phyloP scores from a whole-genome alignment of 768 basidiomycete species.

The Macrolepiota fuliginosa region DNA sequence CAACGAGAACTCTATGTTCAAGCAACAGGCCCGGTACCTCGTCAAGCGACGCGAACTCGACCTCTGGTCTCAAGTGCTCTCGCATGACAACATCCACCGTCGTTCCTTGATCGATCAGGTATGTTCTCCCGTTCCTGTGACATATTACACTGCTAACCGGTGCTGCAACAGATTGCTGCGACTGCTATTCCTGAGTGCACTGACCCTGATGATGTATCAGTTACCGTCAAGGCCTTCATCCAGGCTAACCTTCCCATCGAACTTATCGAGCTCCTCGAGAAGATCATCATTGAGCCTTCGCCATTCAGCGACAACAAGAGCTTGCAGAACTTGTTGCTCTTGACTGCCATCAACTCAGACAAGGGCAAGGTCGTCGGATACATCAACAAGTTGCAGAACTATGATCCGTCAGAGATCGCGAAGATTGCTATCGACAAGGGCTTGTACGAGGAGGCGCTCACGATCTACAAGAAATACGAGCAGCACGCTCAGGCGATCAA shows the following conservation, averaged over 20 bases:
- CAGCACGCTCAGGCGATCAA: constrained; percentile 96
- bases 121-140: constrained; percentile 12
- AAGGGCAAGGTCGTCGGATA: constrained; percentile 98
- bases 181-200: constrained; percentile 96
- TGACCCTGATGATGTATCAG: constrained; percentile 97
- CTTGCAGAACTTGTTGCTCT: constrained; percentile 89
- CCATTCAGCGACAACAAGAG: constrained; percentile 98
- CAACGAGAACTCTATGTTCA: constrained; percentile 99
- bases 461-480: constrained; percentile 97
- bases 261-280: constrained; percentile 95
- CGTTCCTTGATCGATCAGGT: constrained; percentile 94
- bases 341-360: constrained; percentile 96
- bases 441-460: constrained; percentile 93
- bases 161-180: constrained; percentile 66
- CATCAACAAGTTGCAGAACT: constrained; percentile 96
- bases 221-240: constrained; percentile 98
- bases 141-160: not conserved
- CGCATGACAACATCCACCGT: constrained; percentile 86
- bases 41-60: constrained; percentile 95
- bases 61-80: constrained; percentile 94
- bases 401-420: constrained; percentile 92
- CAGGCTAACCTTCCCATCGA: constrained; percentile 96
- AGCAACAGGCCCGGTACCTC: constrained; percentile 97
- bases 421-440: constrained; percentile 96
- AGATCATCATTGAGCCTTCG: constrained; percentile 96